Base-by-base conservation (phyloP, 2,329 filamentous ascomycete genomes). In the Sporothrix sp. region DNA sequence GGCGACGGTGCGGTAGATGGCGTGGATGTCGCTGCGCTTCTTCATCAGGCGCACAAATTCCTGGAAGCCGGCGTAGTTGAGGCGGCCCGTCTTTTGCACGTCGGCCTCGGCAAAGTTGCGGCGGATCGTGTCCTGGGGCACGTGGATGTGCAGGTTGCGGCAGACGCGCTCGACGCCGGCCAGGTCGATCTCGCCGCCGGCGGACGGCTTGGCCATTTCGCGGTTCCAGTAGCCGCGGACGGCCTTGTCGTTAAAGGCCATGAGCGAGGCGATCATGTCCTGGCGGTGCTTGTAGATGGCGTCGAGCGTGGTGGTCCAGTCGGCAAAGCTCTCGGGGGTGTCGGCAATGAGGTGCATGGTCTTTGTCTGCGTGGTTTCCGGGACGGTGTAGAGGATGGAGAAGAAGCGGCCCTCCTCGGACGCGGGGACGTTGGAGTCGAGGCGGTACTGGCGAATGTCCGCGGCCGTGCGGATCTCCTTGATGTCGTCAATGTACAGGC, bases 401-500 rank as follows among this genome's bases (percentile, higher is more conserved):
- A 97, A 91, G 78, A 90, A 95, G 13, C 81, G 79, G 7, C 75
- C 69, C 59, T 90, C 84, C 35, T 81, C 77, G 6, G 78, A 71
- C 47, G 83, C 77, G 1, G 82, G 70, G 20, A 93, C 71, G 35
- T 81, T 79, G 62, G 85, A 87, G 65, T 96, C 90, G 60, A 91
- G 82, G 37, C 87, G 84, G 63, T 95, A 95, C 63, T 95, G 91
- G 52, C 86, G 81, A 16, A 91, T 87, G 63, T 97, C 87, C 11
- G 78, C 78, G 16, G 87, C 89, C 30, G 83, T 81, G 55, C 90
- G 82, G 43, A 97, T 89, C 62, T 95, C 89, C 61, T 87, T 85
- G 60, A 98, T 91, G 64, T 97, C 89, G 61, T 98, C 93, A 56
- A 98, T 87, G 65, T 95, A 94, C 57, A 98, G 85, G 48, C 81